Evolutionary conservation across 495 filamentous ascomycete genomes (phyloP).

Genomic region (Zalerion maritima): DNA sequence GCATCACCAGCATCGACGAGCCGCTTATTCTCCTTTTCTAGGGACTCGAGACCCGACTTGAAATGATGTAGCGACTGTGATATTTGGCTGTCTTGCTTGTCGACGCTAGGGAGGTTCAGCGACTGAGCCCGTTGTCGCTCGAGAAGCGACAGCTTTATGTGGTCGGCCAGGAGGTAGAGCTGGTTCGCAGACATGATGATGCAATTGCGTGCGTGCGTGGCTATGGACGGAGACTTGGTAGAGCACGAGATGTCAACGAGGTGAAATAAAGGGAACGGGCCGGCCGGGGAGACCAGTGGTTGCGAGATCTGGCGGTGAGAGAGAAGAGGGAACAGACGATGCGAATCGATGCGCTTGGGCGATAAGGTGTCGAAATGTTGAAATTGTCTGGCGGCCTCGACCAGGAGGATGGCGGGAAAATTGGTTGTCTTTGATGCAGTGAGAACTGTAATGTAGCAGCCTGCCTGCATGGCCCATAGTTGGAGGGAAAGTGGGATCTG

Average conservation of each 20-base stretch:
- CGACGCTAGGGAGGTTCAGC: constrained; percentile 60
- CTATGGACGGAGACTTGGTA: constrained; percentile 1
- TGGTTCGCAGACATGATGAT: constrained; percentile 41
- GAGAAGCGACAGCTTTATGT: constrained; percentile 65
- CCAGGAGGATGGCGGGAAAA: too few relatives aligned
- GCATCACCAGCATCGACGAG: constrained; percentile 47
- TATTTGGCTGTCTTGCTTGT: constrained; percentile 78
- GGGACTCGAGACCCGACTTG: constrained; percentile 61
- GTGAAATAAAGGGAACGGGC: constrained; percentile 2
- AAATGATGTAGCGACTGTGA: constrained; percentile 78
- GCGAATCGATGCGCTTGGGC: constrained; percentile 3
- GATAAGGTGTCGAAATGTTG: too few relatives aligned
- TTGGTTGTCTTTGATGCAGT: too few relatives aligned
- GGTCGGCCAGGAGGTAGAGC: constrained; percentile 60
- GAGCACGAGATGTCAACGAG: constrained; percentile 2
- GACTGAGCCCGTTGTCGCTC: constrained; percentile 84
- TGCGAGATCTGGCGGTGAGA: too few relatives aligned
- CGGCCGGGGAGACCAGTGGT: constrained; percentile 4
- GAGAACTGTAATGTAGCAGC: too few relatives aligned
- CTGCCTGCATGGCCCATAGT: too few relatives aligned
- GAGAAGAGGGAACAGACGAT: constrained; percentile 1
- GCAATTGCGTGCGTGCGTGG: constrained; percentile 1
- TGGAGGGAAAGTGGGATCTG: too few relatives aligned
- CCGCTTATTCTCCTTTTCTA: constrained; percentile 51
- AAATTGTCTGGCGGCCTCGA: too few relatives aligned